phyloP scores from a whole-genome alignment of 2,329 filamentous ascomycete species.

The Talaromyces sp. region DNA sequence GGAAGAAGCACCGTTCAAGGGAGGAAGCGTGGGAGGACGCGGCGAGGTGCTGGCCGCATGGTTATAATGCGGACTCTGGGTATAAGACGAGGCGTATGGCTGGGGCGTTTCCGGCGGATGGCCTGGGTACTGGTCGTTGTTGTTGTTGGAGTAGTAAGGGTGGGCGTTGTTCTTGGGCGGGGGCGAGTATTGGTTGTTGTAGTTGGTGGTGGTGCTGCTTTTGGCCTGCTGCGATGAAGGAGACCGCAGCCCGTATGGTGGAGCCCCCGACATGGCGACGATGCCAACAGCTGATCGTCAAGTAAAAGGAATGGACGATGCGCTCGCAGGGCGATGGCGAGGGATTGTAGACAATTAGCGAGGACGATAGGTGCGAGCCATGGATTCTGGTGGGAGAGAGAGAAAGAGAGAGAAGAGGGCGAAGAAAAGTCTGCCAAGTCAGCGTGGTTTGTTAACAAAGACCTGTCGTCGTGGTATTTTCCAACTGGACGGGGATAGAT shows the following conservation, averaged over 20 bases:
- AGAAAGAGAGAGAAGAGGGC: too few species aligned
- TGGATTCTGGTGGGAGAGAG: not conserved
- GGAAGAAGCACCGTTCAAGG: conserved; percentile 33
- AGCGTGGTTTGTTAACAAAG: not conserved
- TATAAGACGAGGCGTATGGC: conserved; percentile 28
- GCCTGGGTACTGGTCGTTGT: conserved; percentile 33
- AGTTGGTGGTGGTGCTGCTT: conserved; percentile 14
- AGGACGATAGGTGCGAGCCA: conserved; percentile 10
- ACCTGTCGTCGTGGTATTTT: not conserved
- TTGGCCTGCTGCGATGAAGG: conserved; percentile 32
- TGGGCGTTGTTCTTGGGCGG: conserved; percentile 31
- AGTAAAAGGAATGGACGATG: not conserved
- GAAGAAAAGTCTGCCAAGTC: not conserved
- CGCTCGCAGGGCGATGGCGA: not conserved
- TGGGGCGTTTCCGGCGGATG: conserved; percentile 39
- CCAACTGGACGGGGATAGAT: not conserved
- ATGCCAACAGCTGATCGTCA: not conserved
- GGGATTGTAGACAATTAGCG: conserved; percentile 1
- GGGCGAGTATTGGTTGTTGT: conserved; percentile 37
- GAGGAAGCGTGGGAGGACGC: conserved; percentile 33
- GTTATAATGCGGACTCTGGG: conserved; percentile 36
- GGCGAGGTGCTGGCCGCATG: conserved; percentile 33
- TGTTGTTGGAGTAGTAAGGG: conserved; percentile 37
- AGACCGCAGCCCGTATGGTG: conserved; percentile 41
- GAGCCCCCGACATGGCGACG: conserved; percentile 36